Base-by-base conservation (phyloP, 139 green algal species). In the Chlorella sp. region DNA sequence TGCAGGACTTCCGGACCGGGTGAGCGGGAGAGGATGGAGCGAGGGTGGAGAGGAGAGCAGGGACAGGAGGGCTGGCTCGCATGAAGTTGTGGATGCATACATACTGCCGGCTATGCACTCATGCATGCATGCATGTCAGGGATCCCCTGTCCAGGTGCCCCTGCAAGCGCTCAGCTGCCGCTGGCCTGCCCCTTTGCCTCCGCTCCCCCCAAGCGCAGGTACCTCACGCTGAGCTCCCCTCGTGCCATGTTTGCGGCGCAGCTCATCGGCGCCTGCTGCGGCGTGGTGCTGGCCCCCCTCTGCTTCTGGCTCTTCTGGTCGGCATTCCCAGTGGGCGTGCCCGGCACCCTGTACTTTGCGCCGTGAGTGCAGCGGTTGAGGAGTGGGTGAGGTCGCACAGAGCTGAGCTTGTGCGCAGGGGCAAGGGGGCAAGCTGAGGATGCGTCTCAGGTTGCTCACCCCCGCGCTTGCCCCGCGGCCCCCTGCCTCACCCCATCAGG, bases 1-100 rank as follows among this genome's bases (percentile, higher is more conserved):
- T 87, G 80, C 72, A 81, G 25, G 89, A 93, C 85, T 91, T 93
- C 85, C 80, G 83, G 75, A 93, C 89, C 0, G 88, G 41, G n/a
- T 78, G 47, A 71, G 76, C n/a, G n/a, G n/a, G n/a, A n/a, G n/a
- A n/a, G n/a, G n/a, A n/a, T n/a, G n/a, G n/a, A n/a, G n/a, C n/a
- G n/a, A n/a, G n/a, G n/a, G n/a, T n/a, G n/a, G n/a, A n/a, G n/a
- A n/a, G n/a, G n/a, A n/a, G n/a, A n/a, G n/a, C n/a, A n/a, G n/a
- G n/a, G n/a, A n/a, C n/a, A n/a, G n/a, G n/a, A 21, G 21, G 9
- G 23, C 60, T 30, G 7, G 23, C 60, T 67, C 3, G 7, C 1
- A 1, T 67, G 60, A 4, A 69, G 3, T 18, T 4, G 62, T 69
- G 20, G 60, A n/a, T 16, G 25, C 2, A 9, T 28, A 21, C 60